Percentiles rank a stretch among this genome's conserved stretches.
phyloP scores from a whole-genome alignment of 345 rosid species.

The Erysimum cheiranthoides region DNA sequence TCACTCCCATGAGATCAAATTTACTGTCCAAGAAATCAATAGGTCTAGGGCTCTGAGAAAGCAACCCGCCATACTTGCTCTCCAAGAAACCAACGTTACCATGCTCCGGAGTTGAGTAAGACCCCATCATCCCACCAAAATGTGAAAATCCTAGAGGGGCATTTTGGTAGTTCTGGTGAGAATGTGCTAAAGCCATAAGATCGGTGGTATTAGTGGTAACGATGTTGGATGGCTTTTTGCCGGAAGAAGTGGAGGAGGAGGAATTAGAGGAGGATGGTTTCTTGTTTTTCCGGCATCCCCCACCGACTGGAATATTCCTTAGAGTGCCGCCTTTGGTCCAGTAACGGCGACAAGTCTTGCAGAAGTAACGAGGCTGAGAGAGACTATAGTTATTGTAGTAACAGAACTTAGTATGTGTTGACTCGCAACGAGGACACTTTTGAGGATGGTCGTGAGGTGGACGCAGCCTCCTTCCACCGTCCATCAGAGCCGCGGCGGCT shows the following conservation, averaged over 20 bases:
- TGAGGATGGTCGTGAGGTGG: slow-evolving; percentile 91
- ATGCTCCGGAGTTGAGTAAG: slow-evolving; percentile 41
- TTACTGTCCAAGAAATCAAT: slow-evolving; percentile 48
- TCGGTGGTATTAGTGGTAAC: slow-evolving; percentile 41
- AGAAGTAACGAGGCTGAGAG: slow-evolving; percentile 95
- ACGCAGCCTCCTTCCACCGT: slow-evolving; percentile 87
- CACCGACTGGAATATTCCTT: slow-evolving; percentile 96
- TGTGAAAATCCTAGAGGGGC: slow-evolving; percentile 31
- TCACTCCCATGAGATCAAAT: slow-evolving; percentile 48
- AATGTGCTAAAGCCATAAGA: slow-evolving; percentile 45
- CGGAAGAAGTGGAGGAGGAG: slow-evolving; percentile 49
- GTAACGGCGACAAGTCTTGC: slow-evolving; percentile 97
- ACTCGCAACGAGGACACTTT: slow-evolving; percentile 95
- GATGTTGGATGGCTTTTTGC: slow-evolving; percentile 54
- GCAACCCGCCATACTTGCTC: slow-evolving; percentile 44
- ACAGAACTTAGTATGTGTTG: slow-evolving; percentile 92
- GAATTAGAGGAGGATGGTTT: slow-evolving; percentile 50
- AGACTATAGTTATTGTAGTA: slow-evolving; percentile 99
- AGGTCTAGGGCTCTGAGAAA: slow-evolving; percentile 44
- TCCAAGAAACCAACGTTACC: slow-evolving; percentile 44
- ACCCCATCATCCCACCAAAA: slow-evolving; percentile 43
- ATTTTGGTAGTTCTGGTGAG: slow-evolving; percentile 46
- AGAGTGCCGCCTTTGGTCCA: slow-evolving; percentile 98
- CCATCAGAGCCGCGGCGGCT: slow-evolving; percentile 60
- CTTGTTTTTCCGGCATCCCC: slow-evolving; percentile 94